A percentile compares a stretch with the other conserved stretches of the same genome.
Evolutionary conservation across 352 stramenopile genomes (phyloP).

Genomic region (Aphanomyces astaci): DNA sequence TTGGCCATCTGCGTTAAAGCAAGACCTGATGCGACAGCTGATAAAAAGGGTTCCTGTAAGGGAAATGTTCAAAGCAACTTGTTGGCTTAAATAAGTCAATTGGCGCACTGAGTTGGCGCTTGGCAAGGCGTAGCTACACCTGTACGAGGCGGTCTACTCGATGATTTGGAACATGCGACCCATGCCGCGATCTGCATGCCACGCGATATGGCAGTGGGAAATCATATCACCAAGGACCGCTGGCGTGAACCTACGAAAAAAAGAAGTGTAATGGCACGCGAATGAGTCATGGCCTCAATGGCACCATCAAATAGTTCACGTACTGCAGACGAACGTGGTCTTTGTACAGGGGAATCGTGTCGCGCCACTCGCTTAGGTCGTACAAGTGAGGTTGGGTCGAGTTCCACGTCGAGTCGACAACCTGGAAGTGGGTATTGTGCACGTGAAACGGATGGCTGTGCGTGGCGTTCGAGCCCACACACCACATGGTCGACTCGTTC

Average conservation of each 20-base stretch:
- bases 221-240: constrained; percentile 52
- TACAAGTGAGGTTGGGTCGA: constrained; percentile 56
- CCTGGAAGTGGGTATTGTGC: constrained; percentile 66
- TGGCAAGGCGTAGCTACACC: too few relatives aligned
- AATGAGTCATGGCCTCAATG: not conserved
- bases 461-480: not conserved
- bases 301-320: not conserved
- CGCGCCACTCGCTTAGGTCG: constrained; percentile 56
- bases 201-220: constrained; percentile 67
- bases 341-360: constrained; percentile 67
- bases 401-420: constrained; percentile 33
- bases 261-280: too few relatives aligned
- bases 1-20: too few relatives aligned
- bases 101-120: too few relatives aligned
- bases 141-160: not conserved
- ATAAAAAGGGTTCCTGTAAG: too few relatives aligned
- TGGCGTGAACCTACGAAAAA: constrained; percentile 34
- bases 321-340: constrained; percentile 52
- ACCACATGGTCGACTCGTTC: not conserved
- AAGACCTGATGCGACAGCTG: too few relatives aligned
- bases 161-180: constrained; percentile 71
- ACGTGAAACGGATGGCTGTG: constrained; percentile 69
- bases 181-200: constrained; percentile 65
- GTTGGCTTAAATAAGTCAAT: too few relatives aligned
- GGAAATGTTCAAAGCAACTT: too few relatives aligned